Evolutionary conservation across 2,329 filamentous ascomycete species (phyloP), one percentile per base, ranked within the genome.

Genomic region (Exophiala phaeomuriformis): DNA sequence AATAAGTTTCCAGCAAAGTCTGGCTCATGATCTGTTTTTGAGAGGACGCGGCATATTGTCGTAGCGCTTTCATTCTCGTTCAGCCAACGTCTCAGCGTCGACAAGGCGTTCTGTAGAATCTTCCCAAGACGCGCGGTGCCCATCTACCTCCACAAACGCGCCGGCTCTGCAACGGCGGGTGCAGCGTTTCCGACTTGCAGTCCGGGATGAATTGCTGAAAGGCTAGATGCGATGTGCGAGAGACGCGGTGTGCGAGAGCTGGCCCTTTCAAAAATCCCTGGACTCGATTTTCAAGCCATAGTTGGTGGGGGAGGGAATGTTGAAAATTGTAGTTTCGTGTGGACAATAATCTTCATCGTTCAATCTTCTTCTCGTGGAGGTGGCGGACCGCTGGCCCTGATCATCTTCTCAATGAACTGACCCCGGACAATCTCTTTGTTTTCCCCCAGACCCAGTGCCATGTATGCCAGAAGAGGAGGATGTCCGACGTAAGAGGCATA

Each of bases 401-500:
- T 76, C 80, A 84, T 84, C 64, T 79, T 77, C 67, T 95, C 86
- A 63, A 97, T 85, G 74, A 95, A 79, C 70, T 83, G 78, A 9
- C 85, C 82, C 59, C 90, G 79, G 49, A 93, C 82, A 70, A 90
- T 88, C 70, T 90, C 85, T 53, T 85, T 78, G 4, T 87, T 80
- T 69, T 95, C 88, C 45, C 93, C 93, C 74, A 94, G 83, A 0
- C 90, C 91, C 47, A 97, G 83, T 12, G 87, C 80, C 77, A 96
- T 90, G 70, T 95, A 96, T 37, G 87, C 83, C 10, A 97, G 77
- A 56, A 96, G 77, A 5, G 90, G 86, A 10, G 90, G 87, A 68
- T 98, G 93, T 19, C 93, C 93, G 60, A 93, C 80, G 65, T 95
- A 90, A 59, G 84, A 90, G 19, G 90, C 82, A 68, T 91, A 90